These are phyloP conservation scores for Pleurotus tuber-regium DNA, from an alignment of 768 basidiomycete species.

Conservation along the genomic window DNA sequence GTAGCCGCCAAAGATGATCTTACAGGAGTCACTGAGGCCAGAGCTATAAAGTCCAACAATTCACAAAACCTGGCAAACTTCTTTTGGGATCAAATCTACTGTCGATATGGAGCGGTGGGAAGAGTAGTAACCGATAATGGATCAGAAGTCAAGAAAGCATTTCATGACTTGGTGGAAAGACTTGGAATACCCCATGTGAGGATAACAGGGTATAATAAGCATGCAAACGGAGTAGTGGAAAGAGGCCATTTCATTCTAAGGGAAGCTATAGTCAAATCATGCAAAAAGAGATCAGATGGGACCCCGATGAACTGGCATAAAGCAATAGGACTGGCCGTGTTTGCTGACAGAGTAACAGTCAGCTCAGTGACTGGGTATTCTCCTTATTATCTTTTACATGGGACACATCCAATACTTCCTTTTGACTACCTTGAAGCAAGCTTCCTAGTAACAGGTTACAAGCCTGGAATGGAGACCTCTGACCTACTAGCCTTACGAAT, in stretches of 20 bases:
- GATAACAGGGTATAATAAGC: slow-evolving; percentile 32
- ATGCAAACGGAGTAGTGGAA: slow-evolving; percentile 36
- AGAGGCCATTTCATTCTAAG: slow-evolving; percentile 27
- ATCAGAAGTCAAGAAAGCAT: slow-evolving; percentile 19
- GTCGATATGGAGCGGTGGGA: slow-evolving; percentile 26
- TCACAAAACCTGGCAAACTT: slow-evolving; percentile 22
- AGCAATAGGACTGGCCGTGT: slow-evolving; percentile 3
- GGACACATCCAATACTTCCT: slow-evolving; percentile 25
- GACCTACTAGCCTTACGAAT: slow-evolving; percentile 23
- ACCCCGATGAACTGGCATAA: background rate
- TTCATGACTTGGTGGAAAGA: slow-evolving; percentile 9
- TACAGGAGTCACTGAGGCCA: slow-evolving; percentile 23
- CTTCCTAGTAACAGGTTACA: slow-evolving; percentile 23
- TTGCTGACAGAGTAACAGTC: slow-evolving; percentile 19
- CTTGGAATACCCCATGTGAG: slow-evolving; percentile 21
- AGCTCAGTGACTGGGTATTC: slow-evolving; percentile 18
- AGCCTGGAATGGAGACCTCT: slow-evolving; percentile 4
- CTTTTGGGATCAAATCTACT: slow-evolving; percentile 30
- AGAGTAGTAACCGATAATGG: slow-evolving; percentile 30
- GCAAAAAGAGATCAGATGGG: background rate
- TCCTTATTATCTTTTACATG: slow-evolving; percentile 24
- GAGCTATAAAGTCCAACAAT: slow-evolving; percentile 16
- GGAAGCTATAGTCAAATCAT: slow-evolving; percentile 24
- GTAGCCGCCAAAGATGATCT: slow-evolving; percentile 28
- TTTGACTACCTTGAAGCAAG: slow-evolving; percentile 30